These are phyloP conservation scores for Madurella mycetomatis DNA, from an alignment of 2,329 filamentous ascomycete species.

Conservation along the genomic window DNA sequence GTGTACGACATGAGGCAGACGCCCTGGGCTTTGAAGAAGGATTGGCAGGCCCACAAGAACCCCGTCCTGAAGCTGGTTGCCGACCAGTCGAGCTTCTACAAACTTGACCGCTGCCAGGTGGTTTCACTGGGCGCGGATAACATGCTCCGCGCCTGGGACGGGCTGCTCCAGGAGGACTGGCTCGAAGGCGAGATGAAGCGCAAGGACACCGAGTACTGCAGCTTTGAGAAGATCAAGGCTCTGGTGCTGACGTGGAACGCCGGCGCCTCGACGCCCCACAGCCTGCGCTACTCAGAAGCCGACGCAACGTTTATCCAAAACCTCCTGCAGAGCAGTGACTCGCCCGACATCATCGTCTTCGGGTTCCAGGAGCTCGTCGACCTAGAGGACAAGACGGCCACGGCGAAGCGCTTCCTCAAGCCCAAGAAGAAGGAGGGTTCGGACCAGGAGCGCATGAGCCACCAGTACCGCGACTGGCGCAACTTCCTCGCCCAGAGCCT, in stretches of 20 bases:
- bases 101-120: constrained; percentile 76
- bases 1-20: constrained; percentile 79
- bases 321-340: constrained; percentile 68
- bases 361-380: constrained; percentile 99
- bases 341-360: constrained; percentile 88
- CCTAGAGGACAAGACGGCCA: constrained; percentile 93
- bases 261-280: constrained; percentile 87
- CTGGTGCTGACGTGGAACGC: constrained; percentile 95
- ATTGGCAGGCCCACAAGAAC: constrained; percentile 87
- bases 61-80: constrained; percentile 73
- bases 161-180: constrained; percentile 89
- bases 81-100: constrained; percentile 80
- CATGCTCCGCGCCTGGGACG: constrained; percentile 82
- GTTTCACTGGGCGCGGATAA: constrained; percentile 85
- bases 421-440: constrained; percentile 80
- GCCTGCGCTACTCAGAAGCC: constrained; percentile 63
- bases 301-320: constrained; percentile 78
- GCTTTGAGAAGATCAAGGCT: constrained; percentile 75
- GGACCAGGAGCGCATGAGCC: constrained; percentile 88
- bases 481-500: constrained; percentile 80
- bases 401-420: constrained; percentile 91
- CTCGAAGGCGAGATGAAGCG: constrained; percentile 86
- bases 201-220: constrained; percentile 76
- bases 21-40: constrained; percentile 90
- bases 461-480: constrained; percentile 94